Evolutionary conservation across 805 yeast species (phyloP), one percentile per base, ranked within the genome.

Genomic region (Jamesozyma gamospora): DNA sequence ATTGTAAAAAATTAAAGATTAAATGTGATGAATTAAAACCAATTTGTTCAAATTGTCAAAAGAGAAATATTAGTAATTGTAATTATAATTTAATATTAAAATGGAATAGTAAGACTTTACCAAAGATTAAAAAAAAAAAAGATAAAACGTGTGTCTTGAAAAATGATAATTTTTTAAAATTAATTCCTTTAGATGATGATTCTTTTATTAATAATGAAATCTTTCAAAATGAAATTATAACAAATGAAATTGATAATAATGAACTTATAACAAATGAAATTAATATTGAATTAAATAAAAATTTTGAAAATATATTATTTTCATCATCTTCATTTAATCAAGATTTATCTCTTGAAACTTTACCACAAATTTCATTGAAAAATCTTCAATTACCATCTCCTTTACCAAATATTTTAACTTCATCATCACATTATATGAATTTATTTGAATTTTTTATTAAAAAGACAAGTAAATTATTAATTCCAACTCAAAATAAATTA

Each of bases 1-100:
- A 70, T 29, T 79, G 87, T 56, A 79, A 77, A 52, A 63, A 67
- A 32, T 59, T 73, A 25, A 79, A 78, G 53, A 70, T 77, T 28
- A 81, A 82, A 56, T 82, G 94, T 52, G 80, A 78, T 48, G 90
- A 82, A 53, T 45, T 39, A 15, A 78, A 77, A 51, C 92, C 92
- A 0, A 43, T 51, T 0, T 82, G 94, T 50, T 49, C 69, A 0
- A 66, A 71, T 41, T 82, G 94, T 53, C 31, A 51, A 1, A 75
- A 71, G 44, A 57, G 69, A 2, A 57, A 60, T 1, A 29, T 33
- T 29, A 56, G 59, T 13, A 43, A 48, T 1, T 82, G 92, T 58
- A 87, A 80, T 51, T 82, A 82, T 48, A 64, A 78, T 4, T 49
- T 82, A 9, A 72, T 69, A 44, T 62, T 82, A 26, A 71, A 75